Conservation (phyloP, 2,329 filamentous ascomycete genomes). For the Nigrospora osmanthi region DNA sequence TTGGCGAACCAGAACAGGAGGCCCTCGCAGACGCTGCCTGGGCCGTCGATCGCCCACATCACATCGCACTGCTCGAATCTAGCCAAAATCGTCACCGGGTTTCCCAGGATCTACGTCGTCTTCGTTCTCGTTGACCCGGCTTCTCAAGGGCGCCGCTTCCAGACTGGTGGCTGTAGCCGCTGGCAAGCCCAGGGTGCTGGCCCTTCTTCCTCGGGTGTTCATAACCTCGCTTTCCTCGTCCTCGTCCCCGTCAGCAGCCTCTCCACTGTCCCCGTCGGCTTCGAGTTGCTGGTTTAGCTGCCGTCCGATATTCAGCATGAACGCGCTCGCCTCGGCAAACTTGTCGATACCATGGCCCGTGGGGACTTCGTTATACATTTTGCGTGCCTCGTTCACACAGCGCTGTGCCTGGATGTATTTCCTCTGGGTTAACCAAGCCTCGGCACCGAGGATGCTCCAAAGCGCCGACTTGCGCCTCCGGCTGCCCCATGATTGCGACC, state of each 20-base stretch:
- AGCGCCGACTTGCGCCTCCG: conserved; percentile 79
- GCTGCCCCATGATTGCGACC: conserved; percentile 59
- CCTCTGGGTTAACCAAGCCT: conserved; percentile 72
- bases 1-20: too few relatives aligned
- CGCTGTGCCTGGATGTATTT: conserved; percentile 73
- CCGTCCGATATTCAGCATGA: conserved; percentile 43
- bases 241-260: conserved; percentile 3
- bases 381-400: conserved; percentile 63
- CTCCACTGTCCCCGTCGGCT: conserved; percentile 14
- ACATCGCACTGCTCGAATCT: not conserved
- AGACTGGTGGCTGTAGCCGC: conserved; percentile 29
- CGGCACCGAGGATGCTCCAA: conserved; percentile 78
- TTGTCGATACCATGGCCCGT: conserved; percentile 42
- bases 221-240: conserved; percentile 30
- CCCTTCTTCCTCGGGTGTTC: conserved; percentile 43
- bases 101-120: conserved; percentile 12
- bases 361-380: conserved; percentile 43
- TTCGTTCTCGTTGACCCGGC: conserved; percentile 9
- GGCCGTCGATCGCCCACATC: too few relatives aligned
- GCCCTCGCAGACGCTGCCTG: too few relatives aligned
- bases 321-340: conserved; percentile 42
- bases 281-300: conserved; percentile 40
- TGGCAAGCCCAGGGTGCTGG: conserved; percentile 42
- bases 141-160: conserved; percentile 41
- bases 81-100: conserved; percentile 18